Base-by-base conservation (phyloP, 805 yeast genomes). In the Wickerhamiella hasegawae region DNA sequence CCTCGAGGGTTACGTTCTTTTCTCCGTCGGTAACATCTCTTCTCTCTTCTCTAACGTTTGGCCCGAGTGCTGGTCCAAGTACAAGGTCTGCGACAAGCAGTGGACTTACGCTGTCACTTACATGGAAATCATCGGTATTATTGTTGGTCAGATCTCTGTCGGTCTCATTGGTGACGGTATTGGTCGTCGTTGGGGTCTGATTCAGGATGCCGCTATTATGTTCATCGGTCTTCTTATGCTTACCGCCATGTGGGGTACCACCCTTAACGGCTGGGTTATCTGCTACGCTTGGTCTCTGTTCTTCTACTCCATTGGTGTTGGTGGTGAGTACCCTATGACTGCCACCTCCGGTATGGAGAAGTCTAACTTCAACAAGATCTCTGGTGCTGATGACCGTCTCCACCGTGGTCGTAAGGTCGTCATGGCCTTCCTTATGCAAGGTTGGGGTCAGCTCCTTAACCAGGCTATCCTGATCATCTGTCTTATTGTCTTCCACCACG, bases 291-390 rank as follows among this genome's bases (percentile, higher is more conserved):
- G 58, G 58, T 52, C 59, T 9, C 61, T 72, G 33, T 74, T 73
- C 37, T 66, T 69, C 49, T 57, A 57, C 51, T 51, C 58, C 19
- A 41, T 57, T 27, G 75, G 76, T 45, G 71, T 73, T 40, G 80
- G 79, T 41, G 79, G 77, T 20, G 80, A 73, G 48, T 73, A 73
- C 50, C 79, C 81, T 6, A 66, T 72, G 42, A 68, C 74, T 33
- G 72, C 77, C 4, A 69, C 74, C 8, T 58, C 71, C 21, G 76
- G 76, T 14, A 66, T 67, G 55, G 80, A 73, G 53, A 69, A 72
- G 27, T 73, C 75, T 2, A 68, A 46, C 24, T 39, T 40, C 34
- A 39, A 51, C 24, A 45, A 48, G 28, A 27, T 40, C 15, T 52
- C 57, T 31, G 32, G 48, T 17, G 44, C 50, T 31, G 55, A 51